Evolutionary conservation across 2,329 filamentous ascomycete species (phyloP).

Genomic region (Phyllosticta citrichinensis): DNA sequence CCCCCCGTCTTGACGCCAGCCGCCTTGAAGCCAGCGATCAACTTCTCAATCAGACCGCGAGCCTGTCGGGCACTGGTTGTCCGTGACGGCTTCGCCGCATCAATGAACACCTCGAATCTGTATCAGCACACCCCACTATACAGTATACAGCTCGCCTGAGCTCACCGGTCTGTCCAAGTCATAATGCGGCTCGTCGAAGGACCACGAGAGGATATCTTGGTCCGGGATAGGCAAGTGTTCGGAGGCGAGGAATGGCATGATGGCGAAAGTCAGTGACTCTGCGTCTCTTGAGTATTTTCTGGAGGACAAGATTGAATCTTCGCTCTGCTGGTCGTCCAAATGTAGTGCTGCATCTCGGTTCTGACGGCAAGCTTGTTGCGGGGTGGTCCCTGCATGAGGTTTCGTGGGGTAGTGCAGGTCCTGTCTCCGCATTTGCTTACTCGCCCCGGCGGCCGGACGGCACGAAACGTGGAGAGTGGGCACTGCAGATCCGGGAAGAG

Average conservation of each 20-base stretch:
- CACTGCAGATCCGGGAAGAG: background rate
- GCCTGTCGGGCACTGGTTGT: conserved; percentile 41
- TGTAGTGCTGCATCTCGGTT: background rate
- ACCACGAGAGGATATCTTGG: conserved; percentile 45
- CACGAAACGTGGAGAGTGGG: background rate
- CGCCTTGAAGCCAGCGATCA: conserved; percentile 42
- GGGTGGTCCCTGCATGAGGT: background rate
- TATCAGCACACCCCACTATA: background rate
- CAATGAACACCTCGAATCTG: conserved; percentile 38
- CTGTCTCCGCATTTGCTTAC: background rate
- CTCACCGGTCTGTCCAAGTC: conserved; percentile 39
- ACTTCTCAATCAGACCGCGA: conserved; percentile 33
- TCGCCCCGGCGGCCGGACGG: background rate
- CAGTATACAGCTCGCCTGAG: conserved; percentile 3
- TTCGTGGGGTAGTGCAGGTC: background rate
- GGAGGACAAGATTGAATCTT: background rate
- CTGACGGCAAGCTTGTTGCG: background rate
- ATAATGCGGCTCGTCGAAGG: conserved; percentile 41
- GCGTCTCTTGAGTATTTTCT: background rate
- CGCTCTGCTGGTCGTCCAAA: background rate
- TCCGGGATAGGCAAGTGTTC: conserved; percentile 30
- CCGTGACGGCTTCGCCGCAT: conserved; percentile 36
- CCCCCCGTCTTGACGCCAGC: conserved; percentile 42
- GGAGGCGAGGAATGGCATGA: conserved; percentile 1
- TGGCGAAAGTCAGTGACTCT: background rate